Base-by-base conservation (phyloP, 2,329 filamentous ascomycete species). In the Cyphellophora europaea region DNA sequence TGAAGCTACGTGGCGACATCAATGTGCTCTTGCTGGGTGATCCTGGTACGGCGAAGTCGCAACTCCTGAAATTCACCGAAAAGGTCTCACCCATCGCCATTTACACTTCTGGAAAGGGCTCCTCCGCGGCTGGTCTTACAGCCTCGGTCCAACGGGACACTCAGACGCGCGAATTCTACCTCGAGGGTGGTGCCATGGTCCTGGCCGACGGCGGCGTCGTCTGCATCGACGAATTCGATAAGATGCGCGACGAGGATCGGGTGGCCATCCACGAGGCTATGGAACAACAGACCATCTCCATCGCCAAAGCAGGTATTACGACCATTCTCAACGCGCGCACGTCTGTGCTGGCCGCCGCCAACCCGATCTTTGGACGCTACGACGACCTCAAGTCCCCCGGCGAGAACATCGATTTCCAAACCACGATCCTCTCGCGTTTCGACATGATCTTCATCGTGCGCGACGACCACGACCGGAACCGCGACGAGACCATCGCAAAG, bases 371-470 rank as follows among this genome's bases (percentile, higher is more conserved):
- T 53, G 91, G 91, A 35, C 82, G 91, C 16, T 98, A 98, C 62
- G 91, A 98, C 57, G 91, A 98, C 53, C 80, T 98, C 68, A 96
- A 96, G 61, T 87, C 84, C 0, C 91, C 91, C 0, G 91, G 91
- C 40, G 91, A 98, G 61, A 98, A 98, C 56, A 98, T 98, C 48
- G 91, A 98, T 61, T 98, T 98, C 62, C 91, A 98, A 55, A 98
- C 91, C 0, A 98, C 91, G 3, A 96, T 98, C 52, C 58, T 98
- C 47, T 96, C 89, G 2, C 84, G 91, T 72, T 98, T 98, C 58
- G 91, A 98, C 60, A 95, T 98, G 85, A 96, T 98, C 47, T 98
- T 96, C 67, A 95, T 98, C 48, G 89, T 98, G 43, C 85, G 84
- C 49, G 91, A 98, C 57, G 87, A 93, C 43, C 91, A 98, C 57